Base-by-base conservation (phyloP, 2,329 filamentous ascomycete species). In the Grosmannia penicillata region DNA sequence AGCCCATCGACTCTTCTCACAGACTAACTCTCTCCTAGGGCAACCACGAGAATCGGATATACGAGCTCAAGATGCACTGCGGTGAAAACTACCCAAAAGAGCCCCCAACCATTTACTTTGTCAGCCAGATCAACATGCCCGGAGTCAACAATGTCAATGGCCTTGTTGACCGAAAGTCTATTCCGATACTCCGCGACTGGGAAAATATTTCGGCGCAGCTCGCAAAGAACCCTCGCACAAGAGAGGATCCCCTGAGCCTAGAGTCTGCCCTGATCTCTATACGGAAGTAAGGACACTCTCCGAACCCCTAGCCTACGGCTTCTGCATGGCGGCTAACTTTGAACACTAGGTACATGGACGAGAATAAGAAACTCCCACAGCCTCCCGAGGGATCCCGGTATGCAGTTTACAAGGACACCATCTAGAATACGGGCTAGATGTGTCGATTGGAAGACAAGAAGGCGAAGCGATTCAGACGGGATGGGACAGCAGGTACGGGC, bases 311-410 rank as follows among this genome's bases (percentile, higher is more conserved):
- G n/a, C n/a, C n/a, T 43, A 6, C 18, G 8, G 13, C 11, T 28
- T 24, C n/a, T n/a, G n/a, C n/a, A n/a, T n/a, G n/a, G n/a, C n/a
- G n/a, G n/a, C n/a, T n/a, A n/a, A n/a, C n/a, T n/a, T n/a, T n/a
- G n/a, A n/a, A n/a, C n/a, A n/a, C n/a, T n/a, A 93, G 87, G 60
- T 93, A 83, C 58, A 96, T 98, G 91, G 89, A 89, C 23, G 74
- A 87, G 43, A 78, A 96, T 65, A 95, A 95, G 73, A 96, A 96
- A 64, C 75, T 95, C 23, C 82, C 85, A 11, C 91, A 98, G 59
- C 91, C 91, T 29, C 74, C 83, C 4, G 91, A 98, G 63, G 87
- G 86, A 42, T 76, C 82, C 36, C 66, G 53, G 43, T 59, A 50
- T 24, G 44, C 51, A 15, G 48, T 53, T 3, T 58, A 57, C 45